A percentile compares a stretch with the other conserved stretches of the same genome.
These are phyloP conservation scores for Spergularia bocconei DNA, from an alignment of 148 eudicot genomes.

Conservation along the genomic window DNA sequence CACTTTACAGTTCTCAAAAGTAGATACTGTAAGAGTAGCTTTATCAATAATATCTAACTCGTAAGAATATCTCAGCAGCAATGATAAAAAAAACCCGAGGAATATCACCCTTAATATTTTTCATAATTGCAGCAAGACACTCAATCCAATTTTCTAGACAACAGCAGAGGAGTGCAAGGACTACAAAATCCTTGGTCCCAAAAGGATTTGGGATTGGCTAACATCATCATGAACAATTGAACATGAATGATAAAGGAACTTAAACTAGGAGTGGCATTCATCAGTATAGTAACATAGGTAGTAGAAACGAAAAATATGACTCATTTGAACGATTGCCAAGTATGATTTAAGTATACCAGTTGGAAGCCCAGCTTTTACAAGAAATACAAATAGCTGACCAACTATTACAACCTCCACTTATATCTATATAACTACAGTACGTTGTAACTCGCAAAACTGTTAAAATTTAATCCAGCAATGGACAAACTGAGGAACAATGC, in stretches of 20 bases:
- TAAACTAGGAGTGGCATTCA: too few species aligned
- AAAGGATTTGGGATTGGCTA: too few species aligned
- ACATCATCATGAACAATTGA: too few species aligned
- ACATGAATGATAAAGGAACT: too few species aligned
- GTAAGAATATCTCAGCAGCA: neutral
- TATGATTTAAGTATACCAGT: neutral
- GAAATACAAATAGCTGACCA: neutral
- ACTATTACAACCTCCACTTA: neutral
- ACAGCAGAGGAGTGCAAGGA: neutral
- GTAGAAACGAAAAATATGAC: neutral
- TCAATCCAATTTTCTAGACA: neutral
- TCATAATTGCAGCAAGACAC: neutral
- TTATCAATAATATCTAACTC: neutral
- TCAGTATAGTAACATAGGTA: neutral
- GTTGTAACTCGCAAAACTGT: neutral
- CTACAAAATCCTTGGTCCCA: too few species aligned
- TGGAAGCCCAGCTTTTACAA: slow-evolving; percentile 1
- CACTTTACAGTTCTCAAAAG: neutral
- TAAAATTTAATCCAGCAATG: slow-evolving; percentile 10
- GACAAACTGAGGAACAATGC: slow-evolving; percentile 42
- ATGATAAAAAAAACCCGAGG: neutral
- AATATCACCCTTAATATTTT: neutral
- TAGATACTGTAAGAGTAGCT: neutral
- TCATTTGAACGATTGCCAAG: neutral
- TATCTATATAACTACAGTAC: neutral